phyloP scores from a whole-genome alignment of 1,284 basidiomycete species.

The Hemileia vastatrix region DNA sequence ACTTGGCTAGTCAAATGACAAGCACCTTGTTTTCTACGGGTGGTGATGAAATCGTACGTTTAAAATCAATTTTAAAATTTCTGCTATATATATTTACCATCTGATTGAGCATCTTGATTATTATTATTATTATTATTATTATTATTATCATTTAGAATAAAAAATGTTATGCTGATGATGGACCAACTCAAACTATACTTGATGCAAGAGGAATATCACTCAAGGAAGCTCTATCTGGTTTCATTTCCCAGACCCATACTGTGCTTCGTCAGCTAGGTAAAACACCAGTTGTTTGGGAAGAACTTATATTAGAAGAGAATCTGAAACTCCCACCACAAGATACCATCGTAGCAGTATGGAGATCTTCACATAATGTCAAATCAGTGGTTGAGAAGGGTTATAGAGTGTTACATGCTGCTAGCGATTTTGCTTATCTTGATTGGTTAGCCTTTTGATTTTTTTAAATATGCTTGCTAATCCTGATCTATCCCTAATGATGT shows the following conservation, averaged over 20 bases:
- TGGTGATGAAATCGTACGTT: constrained; percentile 67
- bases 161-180: constrained; percentile 48
- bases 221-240: constrained; percentile 56
- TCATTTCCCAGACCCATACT: constrained; percentile 54
- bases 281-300: constrained; percentile 63
- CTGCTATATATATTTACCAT: too few relatives aligned
- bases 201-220: constrained; percentile 52
- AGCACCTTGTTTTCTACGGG: constrained; percentile 64
- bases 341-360: constrained; percentile 68
- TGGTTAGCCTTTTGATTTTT: constrained; percentile 42
- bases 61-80: too few relatives aligned
- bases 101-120: too few relatives aligned
- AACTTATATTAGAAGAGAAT: constrained; percentile 61
- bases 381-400: constrained; percentile 56
- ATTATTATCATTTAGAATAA: constrained; percentile 22
- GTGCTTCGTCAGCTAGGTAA: constrained; percentile 50
- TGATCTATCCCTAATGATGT: too few relatives aligned
- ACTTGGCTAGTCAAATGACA: constrained; percentile 50
- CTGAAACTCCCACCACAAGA: constrained; percentile 56
- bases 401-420: constrained; percentile 55
- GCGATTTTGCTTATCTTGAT: constrained; percentile 3
- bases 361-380: constrained; percentile 54
- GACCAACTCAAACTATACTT: constrained; percentile 53
- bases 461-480: constrained; percentile 51
- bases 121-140: too few relatives aligned